A percentile compares a stretch with the other conserved stretches of the same genome.
Evolutionary conservation across 2,329 filamentous ascomycete genomes (phyloP).

Genomic region (Alternaria novae-zelandiae): DNA sequence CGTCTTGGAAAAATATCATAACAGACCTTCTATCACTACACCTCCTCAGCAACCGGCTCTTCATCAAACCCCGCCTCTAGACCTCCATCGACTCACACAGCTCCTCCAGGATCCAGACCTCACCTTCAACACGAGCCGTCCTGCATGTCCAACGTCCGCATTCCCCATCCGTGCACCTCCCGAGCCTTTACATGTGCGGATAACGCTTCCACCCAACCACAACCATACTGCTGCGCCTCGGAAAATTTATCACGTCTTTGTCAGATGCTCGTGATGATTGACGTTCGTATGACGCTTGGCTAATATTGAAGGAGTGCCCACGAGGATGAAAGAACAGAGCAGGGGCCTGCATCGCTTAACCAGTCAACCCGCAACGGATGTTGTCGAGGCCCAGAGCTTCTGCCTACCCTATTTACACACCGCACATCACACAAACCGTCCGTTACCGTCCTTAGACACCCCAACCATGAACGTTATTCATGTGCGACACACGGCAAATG

Average conservation of each 20-base stretch:
- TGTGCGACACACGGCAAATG: neutral
- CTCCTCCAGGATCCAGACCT: neutral
- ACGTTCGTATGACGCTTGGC: neutral
- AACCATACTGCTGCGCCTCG: neutral
- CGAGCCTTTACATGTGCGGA: neutral
- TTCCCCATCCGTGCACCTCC: neutral
- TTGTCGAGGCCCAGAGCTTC: neutral
- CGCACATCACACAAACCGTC: neutral
- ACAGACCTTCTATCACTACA: neutral
- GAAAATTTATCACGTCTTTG: slow-evolving; percentile 25
- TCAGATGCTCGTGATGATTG: slow-evolving; percentile 4
- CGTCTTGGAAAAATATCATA: neutral
- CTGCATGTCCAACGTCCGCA: neutral
- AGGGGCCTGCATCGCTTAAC: neutral
- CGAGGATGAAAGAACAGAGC: neutral
- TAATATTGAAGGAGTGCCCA: neutral
- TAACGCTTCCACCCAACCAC: neutral
- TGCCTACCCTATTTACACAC: neutral
- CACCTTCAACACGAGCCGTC: neutral
- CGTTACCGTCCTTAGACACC: neutral
- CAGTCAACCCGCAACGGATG: neutral
- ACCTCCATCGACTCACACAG: neutral
- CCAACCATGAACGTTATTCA: no score
- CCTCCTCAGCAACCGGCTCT: neutral
- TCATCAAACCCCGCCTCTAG: neutral